Conservation (phyloP, 2,329 filamentous ascomycete species). For the Pseudogymnoascus sp. region DNA sequence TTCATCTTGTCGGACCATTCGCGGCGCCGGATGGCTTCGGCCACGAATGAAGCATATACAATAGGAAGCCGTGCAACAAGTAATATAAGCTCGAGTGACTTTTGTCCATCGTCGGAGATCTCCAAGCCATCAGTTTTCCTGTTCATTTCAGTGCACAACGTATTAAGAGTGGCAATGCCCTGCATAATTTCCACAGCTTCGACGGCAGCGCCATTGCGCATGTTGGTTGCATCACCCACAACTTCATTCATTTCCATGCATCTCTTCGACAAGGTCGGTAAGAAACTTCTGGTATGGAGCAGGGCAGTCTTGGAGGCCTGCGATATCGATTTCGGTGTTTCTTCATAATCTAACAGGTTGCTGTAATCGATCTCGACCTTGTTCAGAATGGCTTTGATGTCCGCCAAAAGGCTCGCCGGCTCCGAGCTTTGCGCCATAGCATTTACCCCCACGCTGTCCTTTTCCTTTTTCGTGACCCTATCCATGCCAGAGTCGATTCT, state of each 20-base stretch:
- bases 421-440: conserved; percentile 53
- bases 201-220: conserved; percentile 59
- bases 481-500: conserved; percentile 56
- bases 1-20: conserved; percentile 93
- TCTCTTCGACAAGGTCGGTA: conserved; percentile 50
- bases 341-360: conserved; percentile 61
- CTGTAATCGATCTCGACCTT: conserved; percentile 85
- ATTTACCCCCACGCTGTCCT: conserved; percentile 48
- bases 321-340: conserved; percentile 55
- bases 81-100: conserved; percentile 73
- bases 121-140: conserved; percentile 63
- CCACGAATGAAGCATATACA: conserved; percentile 81
- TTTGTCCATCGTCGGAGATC: conserved; percentile 65
- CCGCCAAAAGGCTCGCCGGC: conserved; percentile 62
- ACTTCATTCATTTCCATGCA: conserved; percentile 55
- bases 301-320: conserved; percentile 58
- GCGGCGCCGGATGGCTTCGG: conserved; percentile 75
- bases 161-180: conserved; percentile 71
- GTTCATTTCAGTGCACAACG: conserved; percentile 64
- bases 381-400: conserved; percentile 76
- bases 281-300: conserved; percentile 53
- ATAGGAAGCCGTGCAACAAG: conserved; percentile 77
- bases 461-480: conserved; percentile 54
- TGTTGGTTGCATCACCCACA: conserved; percentile 50
- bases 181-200: conserved; percentile 71